These are phyloP conservation scores for Chlorella sp. DNA, from an alignment of 139 green algal species.

Conservation along the genomic window DNA sequence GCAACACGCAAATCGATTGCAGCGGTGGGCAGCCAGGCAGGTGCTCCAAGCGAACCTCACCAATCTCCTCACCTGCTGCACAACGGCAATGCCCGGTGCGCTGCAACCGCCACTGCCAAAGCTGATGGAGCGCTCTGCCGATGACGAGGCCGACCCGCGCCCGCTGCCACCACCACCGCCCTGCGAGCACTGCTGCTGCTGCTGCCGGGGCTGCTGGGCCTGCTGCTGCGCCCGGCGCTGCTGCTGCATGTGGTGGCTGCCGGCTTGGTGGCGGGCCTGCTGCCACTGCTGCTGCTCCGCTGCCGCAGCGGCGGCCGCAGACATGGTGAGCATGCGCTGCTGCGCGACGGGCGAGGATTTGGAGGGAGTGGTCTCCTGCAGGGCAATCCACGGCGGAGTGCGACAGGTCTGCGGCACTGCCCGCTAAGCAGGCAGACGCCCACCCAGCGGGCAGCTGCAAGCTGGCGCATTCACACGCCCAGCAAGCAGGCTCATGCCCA, in stretches of 20 bases:
- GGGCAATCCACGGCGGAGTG: too few relatives aligned
- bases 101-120: conserved; percentile 15
- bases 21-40: too few relatives aligned
- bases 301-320: background rate
- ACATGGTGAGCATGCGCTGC: conserved; percentile 29
- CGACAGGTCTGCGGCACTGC: too few relatives aligned
- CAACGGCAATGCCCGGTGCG: background rate
- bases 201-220: background rate
- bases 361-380: conserved; percentile 17
- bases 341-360: conserved; percentile 11
- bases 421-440: too few relatives aligned
- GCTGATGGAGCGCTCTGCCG: background rate
- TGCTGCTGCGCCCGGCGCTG: background rate
- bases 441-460: too few relatives aligned
- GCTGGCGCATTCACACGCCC: too few relatives aligned
- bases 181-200: background rate
- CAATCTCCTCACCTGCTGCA: background rate
- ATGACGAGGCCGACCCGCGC: background rate
- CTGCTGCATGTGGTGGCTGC: too few relatives aligned
- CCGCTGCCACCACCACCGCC: background rate
- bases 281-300: background rate
- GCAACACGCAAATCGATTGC: too few relatives aligned
- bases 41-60: too few relatives aligned
- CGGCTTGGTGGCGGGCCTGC: too few relatives aligned
- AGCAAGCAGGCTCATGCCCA: too few relatives aligned